Conservation (phyloP, 2,329 filamentous ascomycete genomes). For the Apiospora arundinis region DNA sequence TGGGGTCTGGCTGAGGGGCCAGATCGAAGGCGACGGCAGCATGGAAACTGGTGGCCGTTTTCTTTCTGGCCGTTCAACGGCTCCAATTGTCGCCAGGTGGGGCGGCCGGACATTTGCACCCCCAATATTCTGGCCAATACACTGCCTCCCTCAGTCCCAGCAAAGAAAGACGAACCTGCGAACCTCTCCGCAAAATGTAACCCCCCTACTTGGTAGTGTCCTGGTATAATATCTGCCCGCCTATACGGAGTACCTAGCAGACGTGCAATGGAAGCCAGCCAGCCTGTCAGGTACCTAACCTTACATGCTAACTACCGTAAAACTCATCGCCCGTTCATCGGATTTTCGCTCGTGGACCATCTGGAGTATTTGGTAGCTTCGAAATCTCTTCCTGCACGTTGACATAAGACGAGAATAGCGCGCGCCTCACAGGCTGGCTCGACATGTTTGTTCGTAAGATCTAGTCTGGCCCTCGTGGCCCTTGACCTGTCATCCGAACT, state of each 20-base stretch:
- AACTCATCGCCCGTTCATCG: neutral
- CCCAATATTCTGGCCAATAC: neutral
- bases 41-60: neutral
- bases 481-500: neutral
- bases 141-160: neutral
- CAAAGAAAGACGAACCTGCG: neutral
- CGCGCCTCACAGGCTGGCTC: neutral
- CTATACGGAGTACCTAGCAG: too few relatives aligned
- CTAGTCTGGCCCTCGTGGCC: neutral
- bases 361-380: neutral
- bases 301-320: neutral
- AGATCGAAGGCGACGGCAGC: neutral
- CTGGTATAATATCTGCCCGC: neutral
- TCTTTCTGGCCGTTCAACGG: neutral
- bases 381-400: neutral
- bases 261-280: neutral
- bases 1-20: too few relatives aligned
- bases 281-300: neutral
- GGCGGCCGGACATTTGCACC: neutral
- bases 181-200: conserved; percentile 6
- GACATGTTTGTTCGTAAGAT: neutral
- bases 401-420: neutral
- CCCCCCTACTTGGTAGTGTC: neutral
- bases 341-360: neutral
- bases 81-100: neutral